Evolutionary conservation across 1,284 basidiomycete genomes (phyloP).

Genomic region (Cutaneotrichosporon mucoides): DNA sequence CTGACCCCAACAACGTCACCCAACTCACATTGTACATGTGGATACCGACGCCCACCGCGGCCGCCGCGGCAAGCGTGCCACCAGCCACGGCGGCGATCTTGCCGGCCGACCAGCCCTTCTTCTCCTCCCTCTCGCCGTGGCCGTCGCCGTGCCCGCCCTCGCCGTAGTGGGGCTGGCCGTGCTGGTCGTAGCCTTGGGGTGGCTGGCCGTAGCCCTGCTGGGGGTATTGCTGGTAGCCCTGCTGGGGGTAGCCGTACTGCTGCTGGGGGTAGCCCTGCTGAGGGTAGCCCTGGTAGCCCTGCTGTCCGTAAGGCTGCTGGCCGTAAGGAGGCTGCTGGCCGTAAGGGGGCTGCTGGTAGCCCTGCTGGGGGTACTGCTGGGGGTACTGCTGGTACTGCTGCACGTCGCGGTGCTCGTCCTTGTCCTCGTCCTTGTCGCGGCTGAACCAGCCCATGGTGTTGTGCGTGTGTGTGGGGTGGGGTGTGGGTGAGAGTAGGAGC

Average conservation of each 20-base stretch:
- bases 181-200: too few relatives aligned
- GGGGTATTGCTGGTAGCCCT: neutral
- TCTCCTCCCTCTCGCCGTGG: neutral
- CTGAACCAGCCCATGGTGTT: neutral
- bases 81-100: slow-evolving; percentile 12
- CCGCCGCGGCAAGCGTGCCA: slow-evolving; percentile 4
- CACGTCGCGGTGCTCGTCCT: neutral
- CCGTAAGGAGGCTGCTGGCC: too few relatives aligned
- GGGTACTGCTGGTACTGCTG: neutral
- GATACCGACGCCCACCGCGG: slow-evolving; percentile 1
- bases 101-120: slow-evolving; percentile 11
- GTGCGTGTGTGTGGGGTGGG: neutral
- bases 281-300: neutral
- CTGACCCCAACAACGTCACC: neutral
- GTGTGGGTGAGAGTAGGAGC: too few relatives aligned
- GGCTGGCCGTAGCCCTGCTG: neutral
- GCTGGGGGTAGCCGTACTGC: neutral
- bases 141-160: neutral
- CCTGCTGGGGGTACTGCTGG: neutral
- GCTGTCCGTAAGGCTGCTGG: too few relatives aligned
- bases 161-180: neutral
- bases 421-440: neutral
- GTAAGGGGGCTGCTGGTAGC: neutral
- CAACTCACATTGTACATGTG: slow-evolving; percentile 12
- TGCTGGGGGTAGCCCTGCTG: neutral